A percentile compares a stretch with the other conserved stretches of the same genome.
These are phyloP conservation scores for Diaporthe batatas DNA, from an alignment of 2,329 filamentous ascomycete species.

Conservation along the genomic window DNA sequence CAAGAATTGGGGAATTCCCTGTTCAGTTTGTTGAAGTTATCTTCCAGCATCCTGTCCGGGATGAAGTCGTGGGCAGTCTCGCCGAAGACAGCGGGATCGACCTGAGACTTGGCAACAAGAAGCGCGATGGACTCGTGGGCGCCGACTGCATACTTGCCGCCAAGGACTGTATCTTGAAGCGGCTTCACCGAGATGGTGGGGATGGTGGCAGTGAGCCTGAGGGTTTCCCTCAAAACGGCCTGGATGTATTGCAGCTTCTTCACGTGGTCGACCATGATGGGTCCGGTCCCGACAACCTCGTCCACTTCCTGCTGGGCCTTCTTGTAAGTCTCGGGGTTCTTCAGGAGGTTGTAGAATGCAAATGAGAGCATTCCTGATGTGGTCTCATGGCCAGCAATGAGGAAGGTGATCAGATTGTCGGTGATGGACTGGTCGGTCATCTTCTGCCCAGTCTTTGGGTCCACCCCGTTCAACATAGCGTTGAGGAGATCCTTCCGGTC, in stretches of 20 bases:
- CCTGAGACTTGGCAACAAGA: conserved; percentile 68
- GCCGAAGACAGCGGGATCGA: conserved; percentile 75
- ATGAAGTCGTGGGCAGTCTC: conserved; percentile 74
- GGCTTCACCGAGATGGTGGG: conserved; percentile 68
- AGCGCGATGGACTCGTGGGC: conserved; percentile 64
- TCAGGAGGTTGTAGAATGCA: conserved; percentile 73
- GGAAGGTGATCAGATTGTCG: conserved; percentile 79
- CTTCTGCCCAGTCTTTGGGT: conserved; percentile 76
- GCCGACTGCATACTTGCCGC: conserved; percentile 71
- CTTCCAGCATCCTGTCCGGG: conserved; percentile 80
- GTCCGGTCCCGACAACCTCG: conserved; percentile 69
- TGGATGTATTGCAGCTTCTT: conserved; percentile 75
- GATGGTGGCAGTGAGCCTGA: conserved; percentile 73
- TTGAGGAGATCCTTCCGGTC: conserved; percentile 76
- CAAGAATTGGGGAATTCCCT: conserved; percentile 73
- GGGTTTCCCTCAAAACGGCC: conserved; percentile 74
- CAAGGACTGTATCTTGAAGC: conserved; percentile 64
- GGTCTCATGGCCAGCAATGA: conserved; percentile 80
- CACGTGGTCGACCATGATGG: conserved; percentile 72
- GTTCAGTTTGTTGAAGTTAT: conserved; percentile 72
- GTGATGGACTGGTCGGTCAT: conserved; percentile 74
- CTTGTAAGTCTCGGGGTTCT: conserved; percentile 69
- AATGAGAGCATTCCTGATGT: conserved; percentile 77
- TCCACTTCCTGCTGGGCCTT: conserved; percentile 79
- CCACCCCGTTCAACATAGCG: conserved; percentile 77